Conservation (phyloP, 75 land plant species). For the Gnetum montanum region DNA sequence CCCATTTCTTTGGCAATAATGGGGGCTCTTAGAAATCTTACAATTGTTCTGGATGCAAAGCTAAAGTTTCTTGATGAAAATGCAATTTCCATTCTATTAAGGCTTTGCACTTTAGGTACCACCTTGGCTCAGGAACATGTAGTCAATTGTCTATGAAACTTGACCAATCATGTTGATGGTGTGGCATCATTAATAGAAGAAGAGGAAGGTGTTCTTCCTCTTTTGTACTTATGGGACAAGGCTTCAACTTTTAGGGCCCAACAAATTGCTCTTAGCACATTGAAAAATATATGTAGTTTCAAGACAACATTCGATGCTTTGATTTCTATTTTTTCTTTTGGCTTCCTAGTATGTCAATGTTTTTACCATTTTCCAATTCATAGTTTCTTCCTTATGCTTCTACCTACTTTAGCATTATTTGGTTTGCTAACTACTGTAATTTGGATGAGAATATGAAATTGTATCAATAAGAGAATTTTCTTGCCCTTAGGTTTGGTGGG, state of each 20-base stretch:
- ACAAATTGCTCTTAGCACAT: constrained; percentile 44
- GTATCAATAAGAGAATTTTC: too few species aligned
- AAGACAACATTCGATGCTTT: constrained; percentile 29
- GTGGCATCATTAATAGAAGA: constrained; percentile 37
- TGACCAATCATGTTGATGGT: constrained; percentile 30
- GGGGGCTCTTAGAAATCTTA: constrained; percentile 58
- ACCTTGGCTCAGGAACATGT: constrained; percentile 58
- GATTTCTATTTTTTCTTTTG: constrained; percentile 37
- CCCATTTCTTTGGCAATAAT: too few species aligned
- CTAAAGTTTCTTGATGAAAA: constrained; percentile 61
- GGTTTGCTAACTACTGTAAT: too few species aligned
- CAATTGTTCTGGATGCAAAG: constrained; percentile 31
- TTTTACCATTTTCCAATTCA: too few species aligned
- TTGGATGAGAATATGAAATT: too few species aligned
- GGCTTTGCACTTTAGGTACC: constrained; percentile 54
- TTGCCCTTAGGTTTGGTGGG: too few species aligned
- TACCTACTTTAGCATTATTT: too few species aligned
- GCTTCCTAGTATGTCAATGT: too few species aligned
- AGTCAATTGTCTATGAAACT: constrained; percentile 57
- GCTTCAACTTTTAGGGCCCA: constrained; percentile 23
- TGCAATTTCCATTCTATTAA: constrained; percentile 39
- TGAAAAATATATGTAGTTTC: constrained; percentile 35
- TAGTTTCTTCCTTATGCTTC: too few species aligned
- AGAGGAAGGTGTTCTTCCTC: constrained; percentile 45
- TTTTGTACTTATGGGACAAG: constrained; percentile 53